Evolutionary conservation across 2,329 filamentous ascomycete species (phyloP), one percentile per base, ranked within the genome.

Genomic region (Chaetomiaceae sp.): DNA sequence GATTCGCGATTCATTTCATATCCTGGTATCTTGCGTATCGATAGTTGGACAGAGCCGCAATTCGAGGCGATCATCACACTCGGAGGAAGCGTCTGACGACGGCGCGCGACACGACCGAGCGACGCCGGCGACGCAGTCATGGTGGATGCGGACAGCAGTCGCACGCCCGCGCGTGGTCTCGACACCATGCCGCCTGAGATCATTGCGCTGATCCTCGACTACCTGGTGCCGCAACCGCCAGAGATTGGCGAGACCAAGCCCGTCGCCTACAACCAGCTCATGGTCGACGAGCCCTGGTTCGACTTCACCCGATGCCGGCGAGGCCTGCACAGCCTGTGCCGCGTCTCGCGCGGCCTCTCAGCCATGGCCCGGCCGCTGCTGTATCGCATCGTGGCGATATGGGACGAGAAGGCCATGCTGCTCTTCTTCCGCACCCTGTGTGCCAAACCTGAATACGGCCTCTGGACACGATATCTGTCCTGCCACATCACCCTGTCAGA

Each of bases 191-290:
- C 44, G 15, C 47, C 47, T 14, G 40, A 53, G 20, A 36, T 54
- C 23, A 27, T 54, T 29, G 36, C 23, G 3, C 2, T 45, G 15
- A 61, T 65, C 40, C 46, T 66, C 9, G 61, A 63, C 3, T 57
- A 43, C 19, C 44, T 65, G 7, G 19, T 64, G 7, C 64, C 62
- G 0, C 54, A 56, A 15, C 47, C 51, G 12, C 64, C 64, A 20
- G 62, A 65, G 19, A 55, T 64, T 6, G 62, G 62, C 34, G 64
- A 66, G 49, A 63, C 64, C 1, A 51, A 50, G 2, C 63, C 64
- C 3, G 62, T 64, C 38, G 42, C 43, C 38, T 64, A 63, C 54
- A 40, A 57, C n/a, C 60, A 64, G 48, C 57, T 65, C 4, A 51
- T 59, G 15, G 52, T 38, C 29, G 61, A 58, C 2, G 64, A 66